Evolutionary conservation across 371 early-diverging fungal genomes (phyloP), one percentile per base, ranked within the genome.

Genomic region (Syncephalastrum sp.): DNA sequence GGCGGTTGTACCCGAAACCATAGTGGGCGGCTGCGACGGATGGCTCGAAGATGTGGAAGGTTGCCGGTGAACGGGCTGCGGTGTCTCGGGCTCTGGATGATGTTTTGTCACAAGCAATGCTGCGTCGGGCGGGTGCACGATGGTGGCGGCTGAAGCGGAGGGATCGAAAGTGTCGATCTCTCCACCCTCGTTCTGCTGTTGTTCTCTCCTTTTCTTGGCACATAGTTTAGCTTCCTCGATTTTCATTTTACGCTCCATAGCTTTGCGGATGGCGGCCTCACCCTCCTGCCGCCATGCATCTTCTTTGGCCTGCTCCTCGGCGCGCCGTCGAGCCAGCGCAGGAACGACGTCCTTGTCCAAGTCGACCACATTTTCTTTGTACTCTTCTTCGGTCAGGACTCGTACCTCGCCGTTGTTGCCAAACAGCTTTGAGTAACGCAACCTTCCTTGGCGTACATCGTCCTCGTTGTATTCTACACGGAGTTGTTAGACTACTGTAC

Each of bases 381-480:
- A 33, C 17, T 29, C 15, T 41, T 52, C 17, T 29, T 29, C 15
- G 38, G 53, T 42, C 38, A 47, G n/a, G 24, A 46, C 27, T 43
- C 46, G 55, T 15, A 45, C 21, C 44, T 41, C 47, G 47, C 33
- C 55, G 25, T 24, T 29, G 10, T 48, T 43, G 25, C 59, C 63
- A n/a, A 61, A 25, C 13, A 66, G 45, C 44, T 65, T 69, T 14
- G 72, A 71, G 49, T 67, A 75, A 15, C 69, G 62, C 21, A 71
- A 55, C 33, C 63, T 59, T n/a, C 68, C 72, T 47, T 63, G 52
- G 19, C 62, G 33, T 3, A 71, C 69, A 21, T 71, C 69, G 10
- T 71, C 67, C 47, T 63, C 61, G 29, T 54, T 47, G 29, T 70
- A 70, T 47, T 70, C 70, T 65, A 25, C 14, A 17, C 6, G 17